Evolutionary conservation across 352 stramenopile species (phyloP).

Genomic region (Phytophthora multivora): DNA sequence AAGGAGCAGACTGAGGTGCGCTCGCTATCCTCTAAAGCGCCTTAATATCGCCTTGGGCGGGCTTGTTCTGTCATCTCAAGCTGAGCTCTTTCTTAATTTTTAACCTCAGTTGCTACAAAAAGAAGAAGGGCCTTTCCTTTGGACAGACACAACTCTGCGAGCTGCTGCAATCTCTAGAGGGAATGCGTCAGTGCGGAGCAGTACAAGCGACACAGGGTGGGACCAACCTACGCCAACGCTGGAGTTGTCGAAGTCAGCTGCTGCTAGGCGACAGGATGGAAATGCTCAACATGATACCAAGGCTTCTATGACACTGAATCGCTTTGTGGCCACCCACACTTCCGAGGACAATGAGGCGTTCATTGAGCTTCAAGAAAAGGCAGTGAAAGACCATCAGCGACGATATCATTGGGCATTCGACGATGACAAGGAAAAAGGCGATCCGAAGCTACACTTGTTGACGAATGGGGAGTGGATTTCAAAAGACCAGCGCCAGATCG

Average conservation of each 20-base stretch:
- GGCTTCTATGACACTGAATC: constrained; percentile 62
- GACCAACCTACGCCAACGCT: constrained; percentile 57
- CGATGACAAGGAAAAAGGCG: constrained; percentile 46
- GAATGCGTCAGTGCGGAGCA: constrained; percentile 26
- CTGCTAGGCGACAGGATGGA: neutral
- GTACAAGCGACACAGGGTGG: constrained; percentile 45
- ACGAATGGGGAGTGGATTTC: constrained; percentile 77
- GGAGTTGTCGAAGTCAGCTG: neutral
- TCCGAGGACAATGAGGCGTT: constrained; percentile 88
- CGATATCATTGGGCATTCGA: constrained; percentile 86
- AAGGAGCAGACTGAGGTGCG: constrained; percentile 60
- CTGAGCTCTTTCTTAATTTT: neutral
- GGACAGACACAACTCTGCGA: constrained; percentile 31
- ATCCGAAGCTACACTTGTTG: constrained; percentile 75
- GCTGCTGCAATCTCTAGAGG: constrained; percentile 8
- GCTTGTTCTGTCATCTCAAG: neutral
- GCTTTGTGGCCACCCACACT: constrained; percentile 82
- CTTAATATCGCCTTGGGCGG: neutral
- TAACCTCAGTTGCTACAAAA: constrained; percentile 33
- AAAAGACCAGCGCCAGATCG: constrained; percentile 59
- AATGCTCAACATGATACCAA: constrained; percentile 12
- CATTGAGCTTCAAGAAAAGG: constrained; percentile 73
- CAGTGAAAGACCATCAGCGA: constrained; percentile 64
- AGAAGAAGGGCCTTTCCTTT: constrained; percentile 16
- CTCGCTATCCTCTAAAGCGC: neutral